Conservation (phyloP, 352 stramenopile genomes). For the Phytopythium mirpurense region DNA sequence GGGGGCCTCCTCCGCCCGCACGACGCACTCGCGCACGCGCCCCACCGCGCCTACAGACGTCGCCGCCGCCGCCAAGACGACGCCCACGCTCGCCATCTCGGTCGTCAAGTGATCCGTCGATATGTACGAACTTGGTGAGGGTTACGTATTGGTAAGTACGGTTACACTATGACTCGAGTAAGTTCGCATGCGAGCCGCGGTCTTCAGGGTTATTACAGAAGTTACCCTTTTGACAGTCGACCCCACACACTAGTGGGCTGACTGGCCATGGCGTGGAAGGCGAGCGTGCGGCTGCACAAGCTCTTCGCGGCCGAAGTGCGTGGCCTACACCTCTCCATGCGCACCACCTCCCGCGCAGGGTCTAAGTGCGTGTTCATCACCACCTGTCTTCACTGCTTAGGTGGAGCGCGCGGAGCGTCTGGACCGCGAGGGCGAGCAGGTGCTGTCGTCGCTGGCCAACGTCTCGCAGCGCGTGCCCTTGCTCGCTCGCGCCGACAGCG, state of each 20-base stretch:
- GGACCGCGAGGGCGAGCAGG: slow-evolving; percentile 56
- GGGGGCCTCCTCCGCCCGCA: neutral
- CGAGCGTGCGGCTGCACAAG: neutral
- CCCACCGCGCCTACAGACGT: neutral
- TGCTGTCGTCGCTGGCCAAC: slow-evolving; percentile 67
- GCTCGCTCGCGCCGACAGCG: slow-evolving; percentile 16
- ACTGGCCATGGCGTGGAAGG: neutral
- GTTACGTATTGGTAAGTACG: no score
- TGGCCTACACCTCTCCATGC: no score
- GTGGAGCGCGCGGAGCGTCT: slow-evolving; percentile 41
- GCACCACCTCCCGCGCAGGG: no score
- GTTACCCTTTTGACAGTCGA: no score
- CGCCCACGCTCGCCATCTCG: neutral
- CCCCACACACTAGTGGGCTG: no score
- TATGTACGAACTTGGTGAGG: neutral
- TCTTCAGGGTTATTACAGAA: no score
- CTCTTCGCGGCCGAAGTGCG: neutral
- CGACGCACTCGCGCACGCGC: neutral
- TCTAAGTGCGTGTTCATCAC: no score
- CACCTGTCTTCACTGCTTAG: slow-evolving; percentile 15
- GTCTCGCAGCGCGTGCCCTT: slow-evolving; percentile 50
- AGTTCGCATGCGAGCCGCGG: no score
- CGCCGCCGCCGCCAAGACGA: neutral
- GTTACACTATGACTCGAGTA: no score
- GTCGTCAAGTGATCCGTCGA: neutral